Percentiles rank a stretch among this genome's conserved stretches.
These are phyloP conservation scores for Athelia sp. DNA, from an alignment of 1,284 basidiomycete species.

Conservation along the genomic window DNA sequence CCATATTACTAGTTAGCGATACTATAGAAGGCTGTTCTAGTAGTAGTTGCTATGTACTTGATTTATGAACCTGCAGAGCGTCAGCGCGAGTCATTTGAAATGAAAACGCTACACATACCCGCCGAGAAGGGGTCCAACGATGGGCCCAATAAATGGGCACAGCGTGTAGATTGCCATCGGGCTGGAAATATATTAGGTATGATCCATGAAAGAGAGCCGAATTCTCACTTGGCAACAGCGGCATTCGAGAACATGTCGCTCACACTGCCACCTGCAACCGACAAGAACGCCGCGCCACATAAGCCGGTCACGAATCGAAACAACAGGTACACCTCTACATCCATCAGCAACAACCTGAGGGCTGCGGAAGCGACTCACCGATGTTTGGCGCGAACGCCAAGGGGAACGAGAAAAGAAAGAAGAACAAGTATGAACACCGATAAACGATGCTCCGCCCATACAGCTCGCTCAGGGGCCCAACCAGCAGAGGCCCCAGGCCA, in stretches of 20 bases:
- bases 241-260: conserved; percentile 68
- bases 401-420: conserved; percentile 55
- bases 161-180: conserved; percentile 77
- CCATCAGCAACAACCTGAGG: not conserved
- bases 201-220: not conserved
- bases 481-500: conserved; percentile 40
- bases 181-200: conserved; percentile 26
- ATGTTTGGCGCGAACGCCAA: conserved; percentile 65
- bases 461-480: conserved; percentile 53
- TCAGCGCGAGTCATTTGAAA: conserved; percentile 2
- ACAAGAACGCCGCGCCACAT: conserved; percentile 70
- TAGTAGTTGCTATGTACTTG: conserved; percentile 37
- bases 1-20: conserved; percentile 2
- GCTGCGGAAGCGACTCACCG: conserved; percentile 25
- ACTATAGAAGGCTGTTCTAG: not conserved
- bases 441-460: conserved; percentile 56
- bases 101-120: conserved; percentile 37
- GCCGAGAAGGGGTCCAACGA: conserved; percentile 56
- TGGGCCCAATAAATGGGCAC: conserved; percentile 73
- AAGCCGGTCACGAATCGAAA: conserved; percentile 53
- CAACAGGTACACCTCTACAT: conserved; percentile 37
- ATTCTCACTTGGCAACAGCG: conserved; percentile 59
- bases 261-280: conserved; percentile 77
- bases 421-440: conserved; percentile 41
- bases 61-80: conserved; percentile 32